These are phyloP conservation scores for Lobulomyces angularis DNA, from an alignment of 192 early-diverging fungal species.

Conservation along the genomic window DNA sequence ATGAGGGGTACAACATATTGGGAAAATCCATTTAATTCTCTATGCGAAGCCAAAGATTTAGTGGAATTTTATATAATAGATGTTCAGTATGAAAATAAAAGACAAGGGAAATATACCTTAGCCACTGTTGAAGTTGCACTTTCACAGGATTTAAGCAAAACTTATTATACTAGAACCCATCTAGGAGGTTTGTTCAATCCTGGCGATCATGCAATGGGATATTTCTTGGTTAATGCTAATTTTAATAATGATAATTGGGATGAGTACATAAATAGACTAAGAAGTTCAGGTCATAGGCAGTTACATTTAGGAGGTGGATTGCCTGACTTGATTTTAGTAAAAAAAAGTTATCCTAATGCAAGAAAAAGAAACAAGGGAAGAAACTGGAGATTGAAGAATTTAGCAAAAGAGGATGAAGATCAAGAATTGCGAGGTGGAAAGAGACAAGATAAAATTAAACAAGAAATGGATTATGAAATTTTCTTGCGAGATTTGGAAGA, in stretches of 20 bases:
- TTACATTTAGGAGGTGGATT: constrained; percentile 44
- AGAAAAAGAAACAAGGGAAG: constrained; percentile 74
- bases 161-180: constrained; percentile 79
- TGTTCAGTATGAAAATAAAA: constrained; percentile 62
- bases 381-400: constrained; percentile 81
- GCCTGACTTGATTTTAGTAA: constrained; percentile 84
- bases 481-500: constrained; percentile 98
- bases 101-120: constrained; percentile 31
- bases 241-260: constrained; percentile 86
- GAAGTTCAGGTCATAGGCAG: neutral
- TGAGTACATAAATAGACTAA: constrained; percentile 6
- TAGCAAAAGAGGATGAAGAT: constrained; percentile 78
- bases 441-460: constrained; percentile 60
- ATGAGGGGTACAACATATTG: constrained; percentile 66
- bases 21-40: constrained; percentile 64
- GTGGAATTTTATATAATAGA: constrained; percentile 94
- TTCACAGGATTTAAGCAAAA: constrained; percentile 60
- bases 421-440: constrained; percentile 53
- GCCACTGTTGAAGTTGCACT: constrained; percentile 81
- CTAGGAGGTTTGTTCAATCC: constrained; percentile 79
- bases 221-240: constrained; percentile 76
- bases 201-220: constrained; percentile 86
- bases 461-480: constrained; percentile 83
- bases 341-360: constrained; percentile 80
- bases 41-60: constrained; percentile 68